phyloP scores from a whole-genome alignment of 73 alveolate species.

The Urostyla sp. region DNA sequence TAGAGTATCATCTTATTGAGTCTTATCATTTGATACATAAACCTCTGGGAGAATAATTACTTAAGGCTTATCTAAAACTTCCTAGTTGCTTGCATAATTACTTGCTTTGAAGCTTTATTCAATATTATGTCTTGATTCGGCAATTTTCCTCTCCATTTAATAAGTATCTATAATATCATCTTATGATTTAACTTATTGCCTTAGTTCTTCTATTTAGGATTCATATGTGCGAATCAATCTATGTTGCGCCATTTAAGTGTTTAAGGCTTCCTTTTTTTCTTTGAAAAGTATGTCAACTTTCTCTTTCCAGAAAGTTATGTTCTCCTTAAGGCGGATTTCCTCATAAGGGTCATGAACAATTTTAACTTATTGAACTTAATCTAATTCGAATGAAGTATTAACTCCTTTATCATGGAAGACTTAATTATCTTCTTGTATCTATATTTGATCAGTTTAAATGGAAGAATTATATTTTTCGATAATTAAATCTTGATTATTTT shows the following conservation, averaged over 20 bases:
- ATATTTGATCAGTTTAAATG: background rate
- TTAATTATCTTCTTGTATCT: background rate
- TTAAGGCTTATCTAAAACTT: too few species aligned
- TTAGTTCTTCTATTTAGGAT: slow-evolving; percentile 27
- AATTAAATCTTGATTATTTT: background rate
- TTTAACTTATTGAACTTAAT: background rate
- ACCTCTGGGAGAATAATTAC: too few species aligned
- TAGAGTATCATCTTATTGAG: too few species aligned
- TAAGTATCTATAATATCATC: slow-evolving; percentile 14
- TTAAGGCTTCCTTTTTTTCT: slow-evolving; percentile 39
- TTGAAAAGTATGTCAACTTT: slow-evolving; percentile 15
- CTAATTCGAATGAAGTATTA: slow-evolving; percentile 6
- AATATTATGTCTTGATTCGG: too few species aligned
- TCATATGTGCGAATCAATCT: slow-evolving; percentile 42
- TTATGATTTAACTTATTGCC: background rate
- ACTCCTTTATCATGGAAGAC: background rate
- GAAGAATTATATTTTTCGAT: background rate
- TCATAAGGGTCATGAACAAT: slow-evolving; percentile 30
- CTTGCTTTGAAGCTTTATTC: too few species aligned
- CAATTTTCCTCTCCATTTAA: slow-evolving; percentile 16
- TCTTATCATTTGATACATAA: too few species aligned
- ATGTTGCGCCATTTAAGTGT: slow-evolving; percentile 41
- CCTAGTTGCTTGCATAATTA: too few species aligned
- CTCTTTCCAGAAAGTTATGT: slow-evolving; percentile 47
- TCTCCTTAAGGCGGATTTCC: slow-evolving; percentile 31